Conservation (phyloP, 805 yeast genomes). For the Saturnispora hagleri region DNA sequence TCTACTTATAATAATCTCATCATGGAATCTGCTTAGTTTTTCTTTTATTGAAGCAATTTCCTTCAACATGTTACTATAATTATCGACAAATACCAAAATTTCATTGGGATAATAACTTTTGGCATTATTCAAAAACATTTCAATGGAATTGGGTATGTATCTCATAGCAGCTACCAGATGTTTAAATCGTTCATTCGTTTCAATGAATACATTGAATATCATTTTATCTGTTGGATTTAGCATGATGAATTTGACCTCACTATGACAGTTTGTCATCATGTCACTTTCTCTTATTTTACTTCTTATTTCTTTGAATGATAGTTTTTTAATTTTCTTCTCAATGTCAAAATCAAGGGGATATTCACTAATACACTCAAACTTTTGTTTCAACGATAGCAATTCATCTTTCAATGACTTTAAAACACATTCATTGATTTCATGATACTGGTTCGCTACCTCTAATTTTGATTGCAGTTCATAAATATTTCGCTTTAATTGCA, state of each 20-base stretch:
- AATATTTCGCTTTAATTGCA: constrained; percentile 22
- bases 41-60: constrained; percentile 34
- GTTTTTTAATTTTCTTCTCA: constrained; percentile 19
- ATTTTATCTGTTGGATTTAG: constrained; percentile 2
- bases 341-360: constrained; percentile 29
- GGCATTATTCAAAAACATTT: constrained; percentile 31
- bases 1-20: constrained; percentile 40
- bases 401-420: constrained; percentile 35
- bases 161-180: constrained; percentile 46
- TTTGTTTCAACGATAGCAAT: constrained; percentile 14
- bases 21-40: constrained; percentile 34
- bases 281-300: constrained; percentile 1
- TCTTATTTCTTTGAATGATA: background rate
- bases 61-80: constrained; percentile 32
- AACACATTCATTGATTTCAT: constrained; percentile 34
- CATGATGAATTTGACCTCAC: constrained; percentile 3
- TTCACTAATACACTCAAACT: constrained; percentile 20
- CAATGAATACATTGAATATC: constrained; percentile 25
- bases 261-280: background rate
- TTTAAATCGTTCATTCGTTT: constrained; percentile 33
- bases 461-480: constrained; percentile 26
- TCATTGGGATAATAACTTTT: constrained; percentile 25
- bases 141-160: constrained; percentile 43
- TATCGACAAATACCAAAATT: constrained; percentile 26
- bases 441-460: constrained; percentile 34